phyloP scores from a whole-genome alignment of 495 filamentous ascomycete species.

The Evernia prunastri region DNA sequence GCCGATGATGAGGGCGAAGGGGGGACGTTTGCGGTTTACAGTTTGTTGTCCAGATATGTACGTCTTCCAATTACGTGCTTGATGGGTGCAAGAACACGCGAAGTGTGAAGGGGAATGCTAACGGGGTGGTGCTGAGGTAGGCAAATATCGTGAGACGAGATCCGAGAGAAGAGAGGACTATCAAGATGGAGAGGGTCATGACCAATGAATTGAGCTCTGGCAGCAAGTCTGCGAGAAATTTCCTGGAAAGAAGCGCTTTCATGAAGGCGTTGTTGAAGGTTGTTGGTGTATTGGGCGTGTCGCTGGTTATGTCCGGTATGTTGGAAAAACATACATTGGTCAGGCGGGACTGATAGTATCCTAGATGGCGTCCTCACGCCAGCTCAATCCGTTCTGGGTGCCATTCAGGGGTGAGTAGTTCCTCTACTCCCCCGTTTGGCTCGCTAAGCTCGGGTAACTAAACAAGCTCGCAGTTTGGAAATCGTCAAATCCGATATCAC shows the following conservation, averaged over 20 bases:
- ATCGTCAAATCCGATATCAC: constrained; percentile 40
- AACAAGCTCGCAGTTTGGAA: constrained; percentile 34
- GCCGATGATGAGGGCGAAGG: constrained; percentile 76
- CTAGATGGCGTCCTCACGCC: constrained; percentile 62
- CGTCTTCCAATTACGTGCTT: constrained; percentile 19
- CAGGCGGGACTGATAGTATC: neutral
- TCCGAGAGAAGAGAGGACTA: constrained; percentile 47
- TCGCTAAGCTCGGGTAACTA: neutral
- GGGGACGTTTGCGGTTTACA: constrained; percentile 68
- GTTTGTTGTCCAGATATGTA: constrained; percentile 64
- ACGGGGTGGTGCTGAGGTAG: constrained; percentile 23
- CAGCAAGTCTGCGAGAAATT: constrained; percentile 46
- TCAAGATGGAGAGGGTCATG: constrained; percentile 55
- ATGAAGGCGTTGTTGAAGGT: constrained; percentile 52
- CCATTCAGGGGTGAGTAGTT: constrained; percentile 52
- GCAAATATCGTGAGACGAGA: constrained; percentile 51
- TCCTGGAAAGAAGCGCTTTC: constrained; percentile 51
- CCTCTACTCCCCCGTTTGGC: neutral
- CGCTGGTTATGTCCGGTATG: constrained; percentile 54
- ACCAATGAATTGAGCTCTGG: constrained; percentile 47
- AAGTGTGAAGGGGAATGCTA: neutral
- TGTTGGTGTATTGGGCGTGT: constrained; percentile 64
- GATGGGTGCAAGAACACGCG: neutral
- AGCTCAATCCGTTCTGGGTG: constrained; percentile 62
- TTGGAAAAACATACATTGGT: neutral